A percentile compares a stretch with the other conserved stretches of the same genome.
These are phyloP conservation scores for Daedaleopsis nitida DNA, from an alignment of 768 basidiomycete genomes.

Conservation along the genomic window DNA sequence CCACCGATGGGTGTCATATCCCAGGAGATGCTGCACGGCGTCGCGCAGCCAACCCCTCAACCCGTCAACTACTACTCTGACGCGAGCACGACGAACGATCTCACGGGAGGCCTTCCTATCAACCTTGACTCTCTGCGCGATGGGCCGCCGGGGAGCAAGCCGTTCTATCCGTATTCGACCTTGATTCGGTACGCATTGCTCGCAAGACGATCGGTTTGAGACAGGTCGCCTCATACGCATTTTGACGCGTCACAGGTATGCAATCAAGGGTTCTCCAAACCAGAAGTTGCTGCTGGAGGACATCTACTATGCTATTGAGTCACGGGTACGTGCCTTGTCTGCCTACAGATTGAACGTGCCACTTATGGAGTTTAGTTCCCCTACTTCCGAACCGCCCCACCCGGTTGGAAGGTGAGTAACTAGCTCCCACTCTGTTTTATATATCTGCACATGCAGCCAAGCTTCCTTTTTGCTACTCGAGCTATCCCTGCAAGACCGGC, in stretches of 20 bases:
- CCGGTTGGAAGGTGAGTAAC: constrained; percentile 90
- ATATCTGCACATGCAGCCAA: neutral
- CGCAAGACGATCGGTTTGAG: neutral
- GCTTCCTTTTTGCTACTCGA: neutral
- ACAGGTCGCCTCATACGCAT: constrained; percentile 8
- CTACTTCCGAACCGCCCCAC: constrained; percentile 83
- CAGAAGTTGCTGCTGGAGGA: constrained; percentile 85
- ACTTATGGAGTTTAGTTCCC: constrained; percentile 60
- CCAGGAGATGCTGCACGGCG: constrained; percentile 58
- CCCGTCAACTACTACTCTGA: constrained; percentile 68
- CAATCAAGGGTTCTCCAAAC: constrained; percentile 89
- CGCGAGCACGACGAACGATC: constrained; percentile 51
- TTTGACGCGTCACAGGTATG: constrained; percentile 56
- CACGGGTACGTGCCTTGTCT: constrained; percentile 57
- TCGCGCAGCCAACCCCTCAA: constrained; percentile 24
- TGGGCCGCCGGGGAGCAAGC: constrained; percentile 86
- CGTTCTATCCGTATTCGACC: constrained; percentile 90
- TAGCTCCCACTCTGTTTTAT: too few species aligned
- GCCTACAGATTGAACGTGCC: constrained; percentile 3
- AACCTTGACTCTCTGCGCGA: constrained; percentile 86
- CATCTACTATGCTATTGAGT: constrained; percentile 91
- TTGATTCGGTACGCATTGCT: constrained; percentile 71
- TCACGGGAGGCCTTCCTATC: constrained; percentile 82
- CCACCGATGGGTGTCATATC: constrained; percentile 58
- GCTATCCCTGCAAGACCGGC: neutral